Conservation (phyloP, 345 rosid genomes). For the Brassica nigra region DNA sequence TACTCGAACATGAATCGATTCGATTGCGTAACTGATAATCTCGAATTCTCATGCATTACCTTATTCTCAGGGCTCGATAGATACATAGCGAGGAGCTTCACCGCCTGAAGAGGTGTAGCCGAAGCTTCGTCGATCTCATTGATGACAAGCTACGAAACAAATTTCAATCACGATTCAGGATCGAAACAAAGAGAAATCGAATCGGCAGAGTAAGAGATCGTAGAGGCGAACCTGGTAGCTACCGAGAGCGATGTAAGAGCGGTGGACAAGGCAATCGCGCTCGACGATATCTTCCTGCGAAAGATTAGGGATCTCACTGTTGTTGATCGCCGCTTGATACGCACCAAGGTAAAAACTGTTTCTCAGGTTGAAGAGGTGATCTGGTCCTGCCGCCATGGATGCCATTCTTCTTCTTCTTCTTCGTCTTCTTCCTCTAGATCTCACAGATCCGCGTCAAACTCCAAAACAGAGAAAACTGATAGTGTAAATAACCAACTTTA, state of each 20-base stretch:
- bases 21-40: neutral
- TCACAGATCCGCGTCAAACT: neutral
- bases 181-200: neutral
- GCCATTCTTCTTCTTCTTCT: constrained; percentile 38
- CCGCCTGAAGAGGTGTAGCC: constrained; percentile 9
- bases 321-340: constrained; percentile 88
- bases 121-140: constrained; percentile 4
- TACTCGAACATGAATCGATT: neutral
- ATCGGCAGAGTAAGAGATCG: neutral
- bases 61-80: constrained; percentile 1
- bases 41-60: neutral
- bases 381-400: constrained; percentile 65
- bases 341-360: constrained; percentile 83
- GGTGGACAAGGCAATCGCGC: constrained; percentile 75
- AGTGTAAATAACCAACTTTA: constrained; percentile 13
- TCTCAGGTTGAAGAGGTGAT: constrained; percentile 76
- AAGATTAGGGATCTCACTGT: constrained; percentile 67
- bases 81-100: constrained; percentile 7
- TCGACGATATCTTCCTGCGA: constrained; percentile 77
- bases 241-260: constrained; percentile 92
- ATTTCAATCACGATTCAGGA: neutral
- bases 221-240: constrained; percentile 42
- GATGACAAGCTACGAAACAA: constrained; percentile 9
- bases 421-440: constrained; percentile 6
- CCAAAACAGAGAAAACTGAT: neutral